Conservation (phyloP, 495 filamentous ascomycete genomes). For the Cercophora sp. region DNA sequence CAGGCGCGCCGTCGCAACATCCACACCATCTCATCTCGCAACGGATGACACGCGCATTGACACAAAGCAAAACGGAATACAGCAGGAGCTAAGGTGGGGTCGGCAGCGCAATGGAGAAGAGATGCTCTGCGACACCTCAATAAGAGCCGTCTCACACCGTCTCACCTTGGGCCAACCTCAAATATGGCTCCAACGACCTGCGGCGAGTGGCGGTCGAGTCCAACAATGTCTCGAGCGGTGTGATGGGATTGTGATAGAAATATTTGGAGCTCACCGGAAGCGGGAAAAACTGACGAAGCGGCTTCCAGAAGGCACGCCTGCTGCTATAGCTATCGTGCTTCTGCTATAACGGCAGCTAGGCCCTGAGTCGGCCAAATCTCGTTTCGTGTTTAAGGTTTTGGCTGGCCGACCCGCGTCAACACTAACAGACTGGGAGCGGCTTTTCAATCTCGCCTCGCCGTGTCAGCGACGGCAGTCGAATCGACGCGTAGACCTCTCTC, state of each 20-base stretch:
- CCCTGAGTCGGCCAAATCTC: conserved; percentile 9
- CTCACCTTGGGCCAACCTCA: background rate
- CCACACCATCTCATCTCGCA: too few species aligned
- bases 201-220: too few species aligned
- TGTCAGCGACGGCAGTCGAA: conserved; percentile 4
- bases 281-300: conserved; percentile 2
- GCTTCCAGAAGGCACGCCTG: conserved; percentile 7
- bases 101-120: background rate
- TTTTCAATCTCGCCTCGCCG: conserved; percentile 8
- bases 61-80: too few species aligned
- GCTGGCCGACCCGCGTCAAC: background rate
- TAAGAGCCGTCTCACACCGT: background rate
- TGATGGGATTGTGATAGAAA: conserved; percentile 5
- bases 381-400: background rate
- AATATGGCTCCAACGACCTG: too few species aligned
- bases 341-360: background rate
- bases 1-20: too few species aligned
- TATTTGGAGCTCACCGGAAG: conserved; percentile 1
- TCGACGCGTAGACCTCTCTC: conserved; percentile 8
- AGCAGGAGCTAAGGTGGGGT: background rate
- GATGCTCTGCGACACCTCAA: background rate
- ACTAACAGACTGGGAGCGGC: background rate
- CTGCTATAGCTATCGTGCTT: conserved; percentile 9
- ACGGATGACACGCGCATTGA: too few species aligned
- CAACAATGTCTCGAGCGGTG: background rate